Evolutionary conservation across 75 land plant species (phyloP).

Genomic region (Cupressus sempervirens): DNA sequence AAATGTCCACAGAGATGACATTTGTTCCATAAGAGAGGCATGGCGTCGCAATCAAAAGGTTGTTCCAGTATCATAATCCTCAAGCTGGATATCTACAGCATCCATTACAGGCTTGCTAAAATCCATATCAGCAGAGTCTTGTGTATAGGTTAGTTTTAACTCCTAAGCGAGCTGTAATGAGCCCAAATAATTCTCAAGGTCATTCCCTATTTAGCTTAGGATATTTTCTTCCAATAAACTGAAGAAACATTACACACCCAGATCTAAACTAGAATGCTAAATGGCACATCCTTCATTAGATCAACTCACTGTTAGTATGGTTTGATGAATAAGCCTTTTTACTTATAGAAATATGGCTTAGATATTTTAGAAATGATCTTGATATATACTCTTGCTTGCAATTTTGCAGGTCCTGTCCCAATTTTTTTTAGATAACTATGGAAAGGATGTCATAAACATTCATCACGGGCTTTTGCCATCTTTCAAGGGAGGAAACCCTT

Average conservation of each 20-base stretch:
- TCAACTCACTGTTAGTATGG: background rate
- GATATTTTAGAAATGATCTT: background rate
- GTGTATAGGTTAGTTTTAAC: background rate
- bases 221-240: too few species aligned
- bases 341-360: background rate
- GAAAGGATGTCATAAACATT: constrained; percentile 90
- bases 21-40: too few species aligned
- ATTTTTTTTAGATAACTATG: constrained; percentile 63
- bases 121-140: background rate
- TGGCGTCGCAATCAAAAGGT: background rate
- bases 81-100: background rate
- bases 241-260: background rate
- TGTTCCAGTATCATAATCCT: background rate
- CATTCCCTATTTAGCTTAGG: background rate
- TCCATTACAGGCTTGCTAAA: background rate
- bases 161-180: background rate
- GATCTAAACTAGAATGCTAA: background rate
- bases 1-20: too few species aligned
- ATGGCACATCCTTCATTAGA: background rate
- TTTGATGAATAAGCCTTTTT: too few species aligned
- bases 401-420: constrained; percentile 70
- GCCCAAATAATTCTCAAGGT: background rate
- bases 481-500: constrained; percentile 92
- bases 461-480: constrained; percentile 98
- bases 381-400: background rate